phyloP scores from a whole-genome alignment of 345 rosid genomes.

The Chamaenerion angustifolium region DNA sequence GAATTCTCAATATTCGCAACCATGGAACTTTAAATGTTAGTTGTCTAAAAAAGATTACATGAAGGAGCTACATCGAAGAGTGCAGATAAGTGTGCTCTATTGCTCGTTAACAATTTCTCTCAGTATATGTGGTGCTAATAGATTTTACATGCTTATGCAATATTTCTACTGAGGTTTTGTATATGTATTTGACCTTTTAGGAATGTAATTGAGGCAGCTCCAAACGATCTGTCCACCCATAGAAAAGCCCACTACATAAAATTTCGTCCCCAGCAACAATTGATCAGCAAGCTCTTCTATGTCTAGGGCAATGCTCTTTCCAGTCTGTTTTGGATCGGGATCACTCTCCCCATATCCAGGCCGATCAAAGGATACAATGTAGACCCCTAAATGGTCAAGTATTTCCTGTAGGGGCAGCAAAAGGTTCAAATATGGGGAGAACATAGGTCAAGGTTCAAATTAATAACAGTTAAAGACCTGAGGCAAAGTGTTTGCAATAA shows the following conservation, averaged over 20 bases:
- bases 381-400: constrained; percentile 9
- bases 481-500: neutral
- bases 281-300: constrained; percentile 17
- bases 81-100: too few relatives aligned
- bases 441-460: neutral
- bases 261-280: constrained; percentile 12
- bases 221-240: constrained; percentile 12
- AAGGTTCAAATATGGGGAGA: neutral
- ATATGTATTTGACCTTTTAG: constrained; percentile 10
- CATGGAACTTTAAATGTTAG: too few relatives aligned
- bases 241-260: constrained; percentile 9
- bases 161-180: neutral
- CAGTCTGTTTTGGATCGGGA: constrained; percentile 11
- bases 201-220: constrained; percentile 16
- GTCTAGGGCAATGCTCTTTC: constrained; percentile 10
- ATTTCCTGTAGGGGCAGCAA: constrained; percentile 4
- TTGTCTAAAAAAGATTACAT: too few relatives aligned
- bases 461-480: constrained; percentile 3
- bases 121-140: too few relatives aligned
- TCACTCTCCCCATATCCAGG: constrained; percentile 19
- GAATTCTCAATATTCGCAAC: neutral
- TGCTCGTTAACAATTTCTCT: too few relatives aligned
- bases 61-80: neutral
- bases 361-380: constrained; percentile 13
- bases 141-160: neutral